These are phyloP conservation scores for Hibiscus tridactylites DNA, from an alignment of 345 rosid species.

Conservation along the genomic window DNA sequence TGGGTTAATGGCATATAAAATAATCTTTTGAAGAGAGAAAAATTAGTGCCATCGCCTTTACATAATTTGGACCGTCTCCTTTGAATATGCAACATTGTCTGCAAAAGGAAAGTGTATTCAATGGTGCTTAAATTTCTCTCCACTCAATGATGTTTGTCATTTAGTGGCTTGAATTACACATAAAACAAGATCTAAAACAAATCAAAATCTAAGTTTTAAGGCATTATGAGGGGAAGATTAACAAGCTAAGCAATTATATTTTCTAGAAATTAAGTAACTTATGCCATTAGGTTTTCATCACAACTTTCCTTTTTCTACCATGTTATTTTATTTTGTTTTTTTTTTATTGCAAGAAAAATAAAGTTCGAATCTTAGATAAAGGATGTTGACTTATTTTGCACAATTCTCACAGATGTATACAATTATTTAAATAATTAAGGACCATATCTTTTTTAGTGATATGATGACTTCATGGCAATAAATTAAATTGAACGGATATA, in stretches of 20 bases:
- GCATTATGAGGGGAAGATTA: not conserved
- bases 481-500: too few relatives aligned
- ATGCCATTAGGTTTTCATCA: too few relatives aligned
- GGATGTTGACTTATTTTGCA: too few relatives aligned
- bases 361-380: too few relatives aligned
- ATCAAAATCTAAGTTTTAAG: not conserved
- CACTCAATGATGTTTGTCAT: constrained; percentile 14
- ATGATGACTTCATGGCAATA: too few relatives aligned
- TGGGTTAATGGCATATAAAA: not conserved
- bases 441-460: too few relatives aligned
- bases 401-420: too few relatives aligned
- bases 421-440: too few relatives aligned
- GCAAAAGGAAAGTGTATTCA: not conserved
- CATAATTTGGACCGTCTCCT: not conserved
- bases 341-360: too few relatives aligned
- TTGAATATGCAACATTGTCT: not conserved
- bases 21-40: not conserved
- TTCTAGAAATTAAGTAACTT: too few relatives aligned
- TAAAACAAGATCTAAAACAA: not conserved
- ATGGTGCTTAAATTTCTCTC: not conserved
- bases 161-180: not conserved
- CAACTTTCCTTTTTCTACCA: too few relatives aligned
- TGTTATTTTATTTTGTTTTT: too few relatives aligned
- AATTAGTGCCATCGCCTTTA: not conserved
- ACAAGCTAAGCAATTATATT: not conserved